Percentiles rank a stretch among this genome's conserved stretches.
phyloP scores from a whole-genome alignment of 2,329 filamentous ascomycete genomes.

The Ophiostoma fasciatum region DNA sequence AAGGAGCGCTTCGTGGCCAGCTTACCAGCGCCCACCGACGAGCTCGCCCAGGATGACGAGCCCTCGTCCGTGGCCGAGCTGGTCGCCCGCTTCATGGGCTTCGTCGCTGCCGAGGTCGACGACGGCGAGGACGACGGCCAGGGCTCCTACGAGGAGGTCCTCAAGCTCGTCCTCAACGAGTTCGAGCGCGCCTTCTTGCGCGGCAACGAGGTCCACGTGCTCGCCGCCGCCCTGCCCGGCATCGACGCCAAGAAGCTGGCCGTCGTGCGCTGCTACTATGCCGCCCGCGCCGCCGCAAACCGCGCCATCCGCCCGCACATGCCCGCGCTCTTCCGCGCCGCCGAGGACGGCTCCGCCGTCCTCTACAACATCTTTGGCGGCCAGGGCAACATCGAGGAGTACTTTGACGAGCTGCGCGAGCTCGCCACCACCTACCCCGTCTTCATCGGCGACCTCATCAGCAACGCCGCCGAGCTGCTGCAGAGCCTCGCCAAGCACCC shows the following conservation, averaged over 20 bases:
- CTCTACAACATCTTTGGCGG: slow-evolving; percentile 94
- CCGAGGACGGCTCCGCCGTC: slow-evolving; percentile 65
- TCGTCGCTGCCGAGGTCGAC: slow-evolving; percentile 75
- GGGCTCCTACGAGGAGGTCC: slow-evolving; percentile 79
- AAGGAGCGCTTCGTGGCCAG: slow-evolving; percentile 79
- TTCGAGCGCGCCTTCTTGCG: slow-evolving; percentile 91
- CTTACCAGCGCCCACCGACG: slow-evolving; percentile 83
- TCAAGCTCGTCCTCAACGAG: slow-evolving; percentile 86
- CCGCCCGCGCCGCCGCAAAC: slow-evolving; percentile 69
- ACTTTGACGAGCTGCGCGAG: slow-evolving; percentile 92
- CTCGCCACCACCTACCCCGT: slow-evolving; percentile 83
- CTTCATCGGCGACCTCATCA: slow-evolving; percentile 76
- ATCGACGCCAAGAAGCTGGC: slow-evolving; percentile 86
- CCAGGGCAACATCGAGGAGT: slow-evolving; percentile 98
- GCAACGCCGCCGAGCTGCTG: slow-evolving; percentile 70
- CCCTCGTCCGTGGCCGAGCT: slow-evolving; percentile 91
- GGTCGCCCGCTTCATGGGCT: slow-evolving; percentile 85
- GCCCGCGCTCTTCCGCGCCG: slow-evolving; percentile 81
- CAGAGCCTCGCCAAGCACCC: slow-evolving; percentile 71
- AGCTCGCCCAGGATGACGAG: slow-evolving; percentile 95
- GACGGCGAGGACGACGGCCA: slow-evolving; percentile 82
- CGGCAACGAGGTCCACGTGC: slow-evolving; percentile 89
- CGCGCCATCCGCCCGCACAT: slow-evolving; percentile 83
- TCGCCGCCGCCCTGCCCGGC: slow-evolving; percentile 73
- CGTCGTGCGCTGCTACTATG: slow-evolving; percentile 84